Evolutionary conservation across 169 alveolate genomes (phyloP).

Genomic region (Plasmodium billcollinsi): DNA sequence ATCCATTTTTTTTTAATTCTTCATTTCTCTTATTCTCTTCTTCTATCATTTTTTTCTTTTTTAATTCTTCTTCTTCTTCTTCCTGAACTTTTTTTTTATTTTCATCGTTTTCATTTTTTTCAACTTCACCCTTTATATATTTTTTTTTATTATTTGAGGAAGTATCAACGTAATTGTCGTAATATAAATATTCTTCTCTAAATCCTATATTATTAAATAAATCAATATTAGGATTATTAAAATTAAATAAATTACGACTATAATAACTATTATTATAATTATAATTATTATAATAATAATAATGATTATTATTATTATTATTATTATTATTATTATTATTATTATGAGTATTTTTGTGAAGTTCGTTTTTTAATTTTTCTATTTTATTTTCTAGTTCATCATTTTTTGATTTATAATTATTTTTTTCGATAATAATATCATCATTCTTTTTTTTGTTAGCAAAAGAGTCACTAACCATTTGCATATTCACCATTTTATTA

Average conservation of each 20-base stretch:
- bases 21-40: slow-evolving; percentile 61
- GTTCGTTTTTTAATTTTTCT: not conserved
- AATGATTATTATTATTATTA: not conserved
- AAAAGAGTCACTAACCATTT: no score
- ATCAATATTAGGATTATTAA: no score
- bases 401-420: not conserved
- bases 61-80: slow-evolving; percentile 62
- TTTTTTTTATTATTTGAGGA: slow-evolving; percentile 6
- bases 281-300: not conserved
- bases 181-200: slow-evolving; percentile 66
- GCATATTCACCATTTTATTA: slow-evolving; percentile 5
- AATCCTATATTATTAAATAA: slow-evolving; percentile 23
- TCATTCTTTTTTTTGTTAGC: no score
- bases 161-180: slow-evolving; percentile 34
- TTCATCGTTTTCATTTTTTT: slow-evolving; percentile 30
- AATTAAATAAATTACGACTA: not conserved
- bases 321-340: not conserved
- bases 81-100: slow-evolving; percentile 10
- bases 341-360: not conserved
- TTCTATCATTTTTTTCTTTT: slow-evolving; percentile 39
- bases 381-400: slow-evolving; percentile 3
- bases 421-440: not conserved
- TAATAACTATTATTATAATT: not conserved
- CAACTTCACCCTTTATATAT: not conserved
- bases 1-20: slow-evolving; percentile 56